A percentile compares a stretch with the other conserved stretches of the same genome.
Evolutionary conservation across 257 asterid species (phyloP).

Genomic region (Voacanga thouarsii): DNA sequence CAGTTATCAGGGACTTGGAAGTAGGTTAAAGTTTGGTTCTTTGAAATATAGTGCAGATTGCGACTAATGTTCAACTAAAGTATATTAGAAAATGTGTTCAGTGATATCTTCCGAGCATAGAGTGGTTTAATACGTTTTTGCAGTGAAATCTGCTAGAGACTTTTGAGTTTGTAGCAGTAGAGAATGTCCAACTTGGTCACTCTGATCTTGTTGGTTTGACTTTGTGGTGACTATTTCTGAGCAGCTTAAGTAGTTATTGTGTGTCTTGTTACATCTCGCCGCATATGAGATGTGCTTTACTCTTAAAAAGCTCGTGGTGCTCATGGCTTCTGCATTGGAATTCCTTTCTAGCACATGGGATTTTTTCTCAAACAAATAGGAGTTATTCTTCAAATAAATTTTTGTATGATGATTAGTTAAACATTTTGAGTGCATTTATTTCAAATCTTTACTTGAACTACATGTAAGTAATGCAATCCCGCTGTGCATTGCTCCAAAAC

Average conservation of each 20-base stretch:
- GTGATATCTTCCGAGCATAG: background rate
- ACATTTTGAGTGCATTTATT: background rate
- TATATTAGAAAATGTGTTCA: background rate
- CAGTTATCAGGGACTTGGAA: background rate
- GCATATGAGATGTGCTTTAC: background rate
- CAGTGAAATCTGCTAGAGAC: background rate
- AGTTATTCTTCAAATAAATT: background rate
- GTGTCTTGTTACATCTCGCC: background rate
- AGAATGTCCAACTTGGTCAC: background rate
- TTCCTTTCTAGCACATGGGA: background rate
- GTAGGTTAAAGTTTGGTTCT: background rate
- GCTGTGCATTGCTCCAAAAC: too few species aligned
- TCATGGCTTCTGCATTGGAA: background rate
- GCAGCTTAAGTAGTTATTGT: background rate
- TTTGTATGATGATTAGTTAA: background rate
- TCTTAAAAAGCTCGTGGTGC: background rate
- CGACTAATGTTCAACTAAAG: background rate
- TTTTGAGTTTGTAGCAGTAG: background rate
- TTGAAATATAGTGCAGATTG: background rate
- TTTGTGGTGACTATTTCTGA: background rate
- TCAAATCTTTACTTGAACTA: background rate
- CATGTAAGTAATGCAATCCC: background rate
- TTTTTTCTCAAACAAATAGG: background rate
- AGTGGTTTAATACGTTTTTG: background rate
- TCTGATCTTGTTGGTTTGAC: slow-evolving; percentile 1